Evolutionary conservation across 2,329 filamentous ascomycete genomes (phyloP), one percentile per base, ranked within the genome.

Genomic region (Sporothrix pallida): DNA sequence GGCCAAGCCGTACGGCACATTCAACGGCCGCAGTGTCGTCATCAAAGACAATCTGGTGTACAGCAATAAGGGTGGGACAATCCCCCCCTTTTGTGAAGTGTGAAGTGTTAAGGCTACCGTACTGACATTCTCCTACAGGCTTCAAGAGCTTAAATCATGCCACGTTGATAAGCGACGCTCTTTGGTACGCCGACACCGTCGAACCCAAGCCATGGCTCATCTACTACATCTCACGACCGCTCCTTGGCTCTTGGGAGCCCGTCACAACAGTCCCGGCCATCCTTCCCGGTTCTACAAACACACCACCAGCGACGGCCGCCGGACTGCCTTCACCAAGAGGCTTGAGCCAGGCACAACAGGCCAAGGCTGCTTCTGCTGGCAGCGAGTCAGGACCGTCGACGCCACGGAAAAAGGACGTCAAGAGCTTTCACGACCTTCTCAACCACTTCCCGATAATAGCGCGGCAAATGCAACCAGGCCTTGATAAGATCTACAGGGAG

Each of bases 401-500:
- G 56, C 89, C 90, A 6, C 87, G 88, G 75, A 98, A 97, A 83
- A 98, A 97, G 82, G 93, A 97, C 74, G 92, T 99, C 80, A 94
- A 91, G 82, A 93, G 89, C 48, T 99, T 99, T 80, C 91, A 92
- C 75, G 96, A 98, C 76, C 87, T 99, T 15, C 86, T 99, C 58
- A 93, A 93, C 77, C 90, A 94, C 78, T 99, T 98, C 77, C 96
- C 96, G 1, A 93, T 97, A 89, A 98, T 99, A 78, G 94, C 95
- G 31, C 89, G 93, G 74, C 96, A 99, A 82, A 97, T 99, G 94
- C 94, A 98, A 78, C 89, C 92, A 1, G 96, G 96, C 0, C 83
- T 99, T 48, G 95, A 99, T 79, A 91, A 91, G 78, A 84, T 98
- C 37, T 97, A 98, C 79, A 90, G 92, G 75, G 95, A 98, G 78